Evolutionary conservation across 2,329 filamentous ascomycete species (phyloP).

Genomic region (Fusarium incarnatum): DNA sequence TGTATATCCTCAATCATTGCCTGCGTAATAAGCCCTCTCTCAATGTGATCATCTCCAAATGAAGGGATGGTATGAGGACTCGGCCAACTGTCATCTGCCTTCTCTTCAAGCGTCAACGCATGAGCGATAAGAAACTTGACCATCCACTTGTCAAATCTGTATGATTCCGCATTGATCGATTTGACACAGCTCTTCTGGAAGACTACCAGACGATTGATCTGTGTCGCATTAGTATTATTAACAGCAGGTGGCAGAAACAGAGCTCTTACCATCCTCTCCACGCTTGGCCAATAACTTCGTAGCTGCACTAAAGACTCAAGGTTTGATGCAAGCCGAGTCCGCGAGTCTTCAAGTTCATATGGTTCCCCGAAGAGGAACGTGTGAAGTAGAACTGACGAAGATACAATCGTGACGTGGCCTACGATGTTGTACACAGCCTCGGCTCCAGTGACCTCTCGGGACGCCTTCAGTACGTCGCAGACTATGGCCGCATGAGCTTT

Average conservation of each 20-base stretch:
- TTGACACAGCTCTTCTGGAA: slow-evolving; percentile 50
- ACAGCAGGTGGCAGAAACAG: rapidly evolving
- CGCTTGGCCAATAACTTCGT: slow-evolving; percentile 50
- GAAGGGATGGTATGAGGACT: neutral
- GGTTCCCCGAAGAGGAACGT: slow-evolving; percentile 50
- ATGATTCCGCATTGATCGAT: slow-evolving; percentile 45
- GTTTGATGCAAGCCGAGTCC: slow-evolving; percentile 48
- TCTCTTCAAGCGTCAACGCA: slow-evolving; percentile 47
- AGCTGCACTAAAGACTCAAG: slow-evolving; percentile 49
- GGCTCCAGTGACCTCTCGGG: slow-evolving; percentile 39
- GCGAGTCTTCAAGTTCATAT: slow-evolving; percentile 45
- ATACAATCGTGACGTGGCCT: slow-evolving; percentile 52
- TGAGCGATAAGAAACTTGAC: slow-evolving; percentile 57
- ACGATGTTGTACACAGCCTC: slow-evolving; percentile 52
- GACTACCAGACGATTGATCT: slow-evolving; percentile 51
- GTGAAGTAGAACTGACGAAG: slow-evolving; percentile 51
- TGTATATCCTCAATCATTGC: slow-evolving; percentile 43
- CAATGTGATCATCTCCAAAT: slow-evolving; percentile 16
- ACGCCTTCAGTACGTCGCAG: slow-evolving; percentile 48
- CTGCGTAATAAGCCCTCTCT: slow-evolving; percentile 38
- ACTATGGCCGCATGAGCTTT: slow-evolving; percentile 48
- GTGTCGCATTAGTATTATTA: neutral
- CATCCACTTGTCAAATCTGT: slow-evolving; percentile 61
- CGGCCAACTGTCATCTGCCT: slow-evolving; percentile 45
- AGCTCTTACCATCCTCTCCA: slow-evolving; percentile 48